Evolutionary conservation across 176 grass and related monocot species (phyloP), one percentile per base, ranked within the genome.

Genomic region (Eragrostis nindensis): DNA sequence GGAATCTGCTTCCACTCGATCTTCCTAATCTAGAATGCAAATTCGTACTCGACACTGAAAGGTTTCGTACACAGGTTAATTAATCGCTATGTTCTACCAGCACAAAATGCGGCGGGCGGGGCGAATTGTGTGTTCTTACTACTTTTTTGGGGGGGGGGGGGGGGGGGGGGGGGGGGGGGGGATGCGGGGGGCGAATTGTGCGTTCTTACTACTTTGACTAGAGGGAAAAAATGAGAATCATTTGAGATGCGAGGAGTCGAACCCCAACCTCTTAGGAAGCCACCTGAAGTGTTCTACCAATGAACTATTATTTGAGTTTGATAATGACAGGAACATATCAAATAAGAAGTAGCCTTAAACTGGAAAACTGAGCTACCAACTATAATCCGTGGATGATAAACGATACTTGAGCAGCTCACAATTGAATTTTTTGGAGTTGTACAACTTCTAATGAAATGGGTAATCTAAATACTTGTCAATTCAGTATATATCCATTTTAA

Each of bases 281-380:
- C n/a, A n/a, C n/a, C n/a, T n/a, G n/a, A n/a, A n/a, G n/a, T n/a
- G n/a, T n/a, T n/a, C n/a, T n/a, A n/a, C n/a, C n/a, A n/a, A n/a
- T n/a, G n/a, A n/a, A 48, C 0, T 27, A n/a, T 13, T 32, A 5
- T 42, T 47, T 74, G 43, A 54, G 62, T 62, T 41, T 44, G 67
- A 73, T 12, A 73, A 75, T 25, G 59, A 19, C 8, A 65, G 8
- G 16, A 36, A 53, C 45, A 44, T 52, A 63, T 38, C 36, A 72
- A 83, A 64, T 77, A 11, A 56, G 40, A 78, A 25, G 27, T 66
- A 57, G 39, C 56, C 27, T 55, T 53, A 7, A 11, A 72, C 53
- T 66, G 13, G 59, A 73, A 45, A 44, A 77, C 11, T 12, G 30
- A 70, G 27, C 42, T 42, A 52, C n/a, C 24, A 54, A 22, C 8